Percentiles rank a stretch among this genome's conserved stretches.
phyloP scores from a whole-genome alignment of 2,329 filamentous ascomycete species.

The Stachybotrys chlorohalonatus region DNA sequence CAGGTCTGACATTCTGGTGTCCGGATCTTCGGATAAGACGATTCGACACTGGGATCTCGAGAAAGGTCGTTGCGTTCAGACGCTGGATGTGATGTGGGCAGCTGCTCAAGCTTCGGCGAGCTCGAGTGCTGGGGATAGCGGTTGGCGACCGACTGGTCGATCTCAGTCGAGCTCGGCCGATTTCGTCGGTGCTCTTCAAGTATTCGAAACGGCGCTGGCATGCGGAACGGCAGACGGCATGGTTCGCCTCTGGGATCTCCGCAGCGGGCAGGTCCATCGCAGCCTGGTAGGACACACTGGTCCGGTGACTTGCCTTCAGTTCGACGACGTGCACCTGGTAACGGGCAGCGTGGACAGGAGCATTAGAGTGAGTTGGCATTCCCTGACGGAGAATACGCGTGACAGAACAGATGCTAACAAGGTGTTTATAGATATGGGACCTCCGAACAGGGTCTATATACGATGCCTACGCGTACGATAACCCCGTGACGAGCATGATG shows the following conservation, averaged over 20 bases:
- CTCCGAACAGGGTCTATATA: conserved; percentile 90
- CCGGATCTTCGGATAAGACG: conserved; percentile 94
- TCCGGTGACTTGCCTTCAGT: conserved; percentile 87
- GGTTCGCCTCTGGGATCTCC: conserved; percentile 92
- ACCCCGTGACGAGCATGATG: conserved; percentile 91
- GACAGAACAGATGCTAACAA: conserved; percentile 12
- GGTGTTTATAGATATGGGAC: conserved; percentile 79
- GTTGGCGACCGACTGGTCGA: conserved; percentile 67
- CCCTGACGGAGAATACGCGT: background rate
- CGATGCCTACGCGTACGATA: conserved; percentile 93
- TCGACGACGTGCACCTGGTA: conserved; percentile 90
- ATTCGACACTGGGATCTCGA: conserved; percentile 95
- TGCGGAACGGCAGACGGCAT: conserved; percentile 97
- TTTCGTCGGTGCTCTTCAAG: conserved; percentile 90
- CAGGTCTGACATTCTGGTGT: conserved; percentile 79
- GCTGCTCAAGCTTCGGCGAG: conserved; percentile 78
- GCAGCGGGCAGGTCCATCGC: conserved; percentile 93
- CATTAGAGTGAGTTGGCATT: conserved; percentile 65
- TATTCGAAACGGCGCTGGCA: conserved; percentile 90
- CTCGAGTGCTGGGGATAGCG: conserved; percentile 48
- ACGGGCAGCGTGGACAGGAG: conserved; percentile 90
- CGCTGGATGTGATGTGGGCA: conserved; percentile 95
- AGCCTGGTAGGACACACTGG: conserved; percentile 94
- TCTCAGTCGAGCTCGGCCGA: conserved; percentile 60
- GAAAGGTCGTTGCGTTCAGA: conserved; percentile 95